phyloP scores from a whole-genome alignment of 305 asterid species.

The Solanum hybrid region DNA sequence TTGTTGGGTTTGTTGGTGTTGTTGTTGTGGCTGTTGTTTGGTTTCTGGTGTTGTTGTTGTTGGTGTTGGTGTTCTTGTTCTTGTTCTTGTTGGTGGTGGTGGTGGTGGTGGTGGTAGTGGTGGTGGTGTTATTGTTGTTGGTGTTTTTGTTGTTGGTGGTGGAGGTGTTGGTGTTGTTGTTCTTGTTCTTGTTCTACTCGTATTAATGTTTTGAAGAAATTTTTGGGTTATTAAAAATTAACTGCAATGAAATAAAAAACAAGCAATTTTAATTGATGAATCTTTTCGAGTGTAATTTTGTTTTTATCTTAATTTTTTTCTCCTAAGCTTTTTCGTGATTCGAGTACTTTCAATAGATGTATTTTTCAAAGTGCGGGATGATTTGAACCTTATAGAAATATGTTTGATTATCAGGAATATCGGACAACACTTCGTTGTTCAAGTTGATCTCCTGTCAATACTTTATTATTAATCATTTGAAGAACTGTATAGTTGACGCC shows the following conservation, averaged over 20 bases:
- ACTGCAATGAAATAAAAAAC: not conserved
- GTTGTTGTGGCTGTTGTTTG: too few species aligned
- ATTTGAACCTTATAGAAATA: not conserved
- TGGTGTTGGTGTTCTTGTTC: too few species aligned
- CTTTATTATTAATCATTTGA: too few species aligned
- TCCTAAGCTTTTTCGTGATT: not conserved
- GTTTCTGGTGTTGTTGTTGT: too few species aligned
- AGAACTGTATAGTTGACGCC: not conserved
- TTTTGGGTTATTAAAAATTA: not conserved
- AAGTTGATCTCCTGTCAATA: not conserved
- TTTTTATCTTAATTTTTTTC: too few species aligned
- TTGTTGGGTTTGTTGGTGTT: too few species aligned
- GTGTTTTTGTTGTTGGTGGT: too few species aligned
- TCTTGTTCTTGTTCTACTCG: not conserved
- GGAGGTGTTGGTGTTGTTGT: too few species aligned
- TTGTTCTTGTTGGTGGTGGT: too few species aligned
- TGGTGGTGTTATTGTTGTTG: too few species aligned
- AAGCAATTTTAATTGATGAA: not conserved
- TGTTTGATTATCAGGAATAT: not conserved
- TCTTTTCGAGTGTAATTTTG: not conserved
- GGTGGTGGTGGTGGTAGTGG: too few species aligned
- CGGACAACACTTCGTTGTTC: not conserved
- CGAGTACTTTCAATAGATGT: not conserved
- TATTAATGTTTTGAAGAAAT: too few species aligned
- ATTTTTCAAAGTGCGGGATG: not conserved